A percentile compares a stretch with the other conserved stretches of the same genome.
These are phyloP conservation scores for Marsdenia floribunda DNA, from an alignment of 257 asterid genomes.

Conservation along the genomic window DNA sequence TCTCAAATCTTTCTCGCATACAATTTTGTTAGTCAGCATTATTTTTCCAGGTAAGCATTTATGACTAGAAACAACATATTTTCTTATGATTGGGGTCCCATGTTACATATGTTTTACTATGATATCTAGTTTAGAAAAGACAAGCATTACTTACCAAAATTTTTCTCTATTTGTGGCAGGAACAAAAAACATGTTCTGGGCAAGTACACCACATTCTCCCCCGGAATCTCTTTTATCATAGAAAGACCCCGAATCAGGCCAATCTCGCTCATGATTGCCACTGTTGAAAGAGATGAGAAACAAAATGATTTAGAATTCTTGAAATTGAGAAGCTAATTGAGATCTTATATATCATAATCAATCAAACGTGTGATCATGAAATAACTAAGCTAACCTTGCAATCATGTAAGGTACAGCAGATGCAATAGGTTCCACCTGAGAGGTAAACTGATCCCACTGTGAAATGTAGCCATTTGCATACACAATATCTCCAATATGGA, in stretches of 20 bases:
- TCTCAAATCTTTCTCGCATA: background rate
- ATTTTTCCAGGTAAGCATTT: background rate
- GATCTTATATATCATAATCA: background rate
- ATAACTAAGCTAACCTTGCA: constrained; percentile 47
- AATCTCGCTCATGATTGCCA: constrained; percentile 76
- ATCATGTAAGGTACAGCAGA: constrained; percentile 80
- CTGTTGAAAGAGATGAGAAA: constrained; percentile 28
- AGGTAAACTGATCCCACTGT: constrained; percentile 93
- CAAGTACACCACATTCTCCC: constrained; percentile 74
- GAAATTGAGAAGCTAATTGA: background rate
- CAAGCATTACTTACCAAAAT: constrained; percentile 41
- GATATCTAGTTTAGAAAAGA: background rate
- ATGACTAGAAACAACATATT: background rate
- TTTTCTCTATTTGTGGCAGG: constrained; percentile 78
- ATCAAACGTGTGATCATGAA: background rate
- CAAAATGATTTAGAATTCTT: background rate
- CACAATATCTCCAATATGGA: constrained; percentile 50
- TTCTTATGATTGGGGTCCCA: background rate
- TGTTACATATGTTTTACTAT: background rate
- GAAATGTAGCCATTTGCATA: constrained; percentile 51
- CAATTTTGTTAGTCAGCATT: background rate
- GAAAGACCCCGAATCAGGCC: constrained; percentile 70
- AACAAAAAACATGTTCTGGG: constrained; percentile 67
- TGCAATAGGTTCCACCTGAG: constrained; percentile 79
- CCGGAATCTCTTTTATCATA: constrained; percentile 61